Base-by-base conservation (phyloP, 331 rosid genomes). In the Spiraea crenata region DNA sequence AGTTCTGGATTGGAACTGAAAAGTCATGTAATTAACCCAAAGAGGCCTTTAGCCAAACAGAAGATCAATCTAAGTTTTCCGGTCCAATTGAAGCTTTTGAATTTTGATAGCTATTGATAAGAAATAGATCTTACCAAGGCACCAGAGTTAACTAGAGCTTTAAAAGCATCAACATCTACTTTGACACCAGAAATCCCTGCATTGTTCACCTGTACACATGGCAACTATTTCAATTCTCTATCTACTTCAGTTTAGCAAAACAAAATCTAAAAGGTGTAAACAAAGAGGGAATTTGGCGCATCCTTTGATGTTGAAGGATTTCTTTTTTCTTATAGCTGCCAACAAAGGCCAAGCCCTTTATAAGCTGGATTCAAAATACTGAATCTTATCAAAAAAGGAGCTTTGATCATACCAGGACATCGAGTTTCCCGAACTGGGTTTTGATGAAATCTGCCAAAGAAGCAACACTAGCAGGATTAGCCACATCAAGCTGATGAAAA, bases 401-500 rank as follows among this genome's bases (percentile, higher is more conserved):
- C 12, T 39, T 78, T 49, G 16, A 46, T 4, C 39, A 13, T 78
- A 87, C 90, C 80, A 83, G 72, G 68, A 88, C 83, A 69, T 88
- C 87, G 49, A 85, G 93, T 76, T 74, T 83, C 47, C 89, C 91
- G 47, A 83, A 82, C 3, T 19, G 60, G 47, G 79, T 72, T 63
- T 71, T 76, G 80, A 85, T 65, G 80, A 85, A 88, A 6, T 76
- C 39, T 5, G 79, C 77, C 9, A 88, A 59, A 57, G 89, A 58
- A 74, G 76, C 75, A 65, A 84, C 67, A 17, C 79, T 84, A 0
- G 81, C 16, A 40, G 89, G 82, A n/a, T 88, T 84, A 46, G 81
- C 76, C 4, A 88, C 91, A 67, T 88, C 95, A 54, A 88, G 91
- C 74, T 76, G 95, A 79, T 88, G 91, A 77, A 82, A 86, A 66